Evolutionary conservation across 305 asterid species (phyloP), one percentile per base, ranked within the genome.

Genomic region (Rubia peregrina): DNA sequence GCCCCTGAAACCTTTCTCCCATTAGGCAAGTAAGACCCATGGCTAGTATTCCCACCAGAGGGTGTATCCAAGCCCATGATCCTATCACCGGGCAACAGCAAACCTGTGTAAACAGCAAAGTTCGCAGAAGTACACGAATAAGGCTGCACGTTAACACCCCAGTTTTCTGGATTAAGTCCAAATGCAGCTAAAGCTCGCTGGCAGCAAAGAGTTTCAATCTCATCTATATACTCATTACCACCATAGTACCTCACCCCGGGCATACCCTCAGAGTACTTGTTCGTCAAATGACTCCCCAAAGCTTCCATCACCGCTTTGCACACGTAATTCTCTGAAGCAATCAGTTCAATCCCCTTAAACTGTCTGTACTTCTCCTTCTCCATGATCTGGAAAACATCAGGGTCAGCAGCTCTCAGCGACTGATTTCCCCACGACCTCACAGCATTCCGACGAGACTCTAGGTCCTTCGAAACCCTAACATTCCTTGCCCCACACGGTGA

Each of bases 71-170:
- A 78, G 41, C 98, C 98, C 96, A 93, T 93, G 68, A 93, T 93
- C 84, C 98, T 76, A 79, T 93, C 98, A 76, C 98, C 97, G 1
- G 98, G 98, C 38, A 85, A 79, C 79, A 93, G 65, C 67, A 93
- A 85, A 44, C 96, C 97, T 0, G 97, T 89, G 76, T 90, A 93
- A 38, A 93, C 97, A 0, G 98, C 92, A 75, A 93, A 93, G 80
- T 93, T 93, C 17, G 97, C 98, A 66, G 98, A 93, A 0, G 98
- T 93, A 72, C 98, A 91, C 6, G 97, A 93, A 77, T 93, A 93
- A 0, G 98, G 95, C 76, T 93, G 97, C 64, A 93, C 98, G 83
- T 93, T 93, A 63, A 93, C 98, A 78, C 97, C 98, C 98, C 98
- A 90, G 55, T 64, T 83, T 53, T 79, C 87, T 0, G 87, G 73